Conservation (phyloP, 768 basidiomycete species). For the Collybia sordida region DNA sequence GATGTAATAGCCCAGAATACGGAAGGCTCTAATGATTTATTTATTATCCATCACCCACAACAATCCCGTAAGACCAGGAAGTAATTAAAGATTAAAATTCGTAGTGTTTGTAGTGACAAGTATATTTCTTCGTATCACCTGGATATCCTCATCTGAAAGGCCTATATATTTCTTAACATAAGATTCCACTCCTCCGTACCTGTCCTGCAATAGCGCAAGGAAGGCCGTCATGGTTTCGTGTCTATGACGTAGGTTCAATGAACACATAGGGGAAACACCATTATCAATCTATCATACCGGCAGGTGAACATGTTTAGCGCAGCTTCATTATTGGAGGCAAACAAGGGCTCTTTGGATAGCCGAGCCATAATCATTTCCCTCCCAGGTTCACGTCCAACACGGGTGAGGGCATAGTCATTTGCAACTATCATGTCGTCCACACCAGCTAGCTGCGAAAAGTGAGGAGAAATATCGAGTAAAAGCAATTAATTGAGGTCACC, state of each 20-base stretch:
- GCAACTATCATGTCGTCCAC: conserved; percentile 65
- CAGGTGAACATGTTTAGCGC: conserved; percentile 85
- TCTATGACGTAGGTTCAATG: conserved; percentile 32
- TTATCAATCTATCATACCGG: conserved; percentile 44
- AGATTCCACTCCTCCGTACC: conserved; percentile 66
- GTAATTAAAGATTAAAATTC: conserved; percentile 12
- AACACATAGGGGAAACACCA: background rate
- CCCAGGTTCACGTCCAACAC: conserved; percentile 78
- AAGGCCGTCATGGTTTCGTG: conserved; percentile 78
- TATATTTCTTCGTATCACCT: conserved; percentile 57
- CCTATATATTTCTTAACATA: conserved; percentile 59
- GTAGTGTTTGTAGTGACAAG: conserved; percentile 31
- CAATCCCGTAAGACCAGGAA: conserved; percentile 1
- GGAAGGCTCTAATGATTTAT: background rate
- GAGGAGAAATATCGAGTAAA: background rate
- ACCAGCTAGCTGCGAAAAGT: conserved; percentile 60
- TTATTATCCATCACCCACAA: background rate
- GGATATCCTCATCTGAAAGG: conserved; percentile 64
- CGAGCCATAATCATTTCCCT: conserved; percentile 69
- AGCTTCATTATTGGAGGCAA: conserved; percentile 70
- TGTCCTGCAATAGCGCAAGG: conserved; percentile 55
- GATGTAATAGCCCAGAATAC: too few species aligned
- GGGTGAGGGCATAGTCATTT: conserved; percentile 74
- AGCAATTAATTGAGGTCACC: conserved; percentile 32
- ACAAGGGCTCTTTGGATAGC: conserved; percentile 68